Evolutionary conservation across 2,329 filamentous ascomycete species (phyloP).

Genomic region (Aspergillus fumigatiaffinis): DNA sequence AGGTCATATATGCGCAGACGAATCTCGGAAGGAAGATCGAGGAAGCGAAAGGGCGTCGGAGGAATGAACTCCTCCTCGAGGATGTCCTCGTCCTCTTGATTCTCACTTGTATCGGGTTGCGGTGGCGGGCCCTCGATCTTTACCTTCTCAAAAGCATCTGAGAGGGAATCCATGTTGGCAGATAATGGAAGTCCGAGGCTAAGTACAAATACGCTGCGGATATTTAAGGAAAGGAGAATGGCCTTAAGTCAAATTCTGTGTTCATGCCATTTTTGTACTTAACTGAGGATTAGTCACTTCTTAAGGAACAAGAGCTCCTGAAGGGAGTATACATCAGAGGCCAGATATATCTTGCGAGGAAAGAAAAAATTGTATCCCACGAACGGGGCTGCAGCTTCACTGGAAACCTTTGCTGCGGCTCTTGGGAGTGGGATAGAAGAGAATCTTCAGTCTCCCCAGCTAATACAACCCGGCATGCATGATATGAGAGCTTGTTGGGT

Average conservation of each 20-base stretch:
- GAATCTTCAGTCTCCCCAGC: slow-evolving; percentile 45
- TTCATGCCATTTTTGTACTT: slow-evolving; percentile 25
- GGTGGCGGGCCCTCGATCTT: slow-evolving; percentile 19
- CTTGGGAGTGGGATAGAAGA: slow-evolving; percentile 46
- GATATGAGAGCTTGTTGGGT: slow-evolving; percentile 46
- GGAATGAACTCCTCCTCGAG: slow-evolving; percentile 14
- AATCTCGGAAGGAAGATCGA: slow-evolving; percentile 52
- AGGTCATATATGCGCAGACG: slow-evolving; percentile 48
- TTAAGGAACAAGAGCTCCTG: slow-evolving; percentile 5
- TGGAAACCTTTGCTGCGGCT: slow-evolving; percentile 45
- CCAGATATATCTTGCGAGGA: slow-evolving; percentile 9
- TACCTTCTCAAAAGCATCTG: slow-evolving; percentile 21
- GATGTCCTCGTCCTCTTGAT: slow-evolving; percentile 15
- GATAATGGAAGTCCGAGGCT: not conserved
- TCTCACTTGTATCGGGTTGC: slow-evolving; percentile 4
- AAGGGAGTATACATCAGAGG: slow-evolving; percentile 10
- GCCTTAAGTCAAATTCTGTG: slow-evolving; percentile 5
- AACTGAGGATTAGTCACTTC: slow-evolving; percentile 14
- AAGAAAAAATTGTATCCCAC: slow-evolving; percentile 40
- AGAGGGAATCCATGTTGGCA: slow-evolving; percentile 17
- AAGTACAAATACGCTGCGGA: not conserved
- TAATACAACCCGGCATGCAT: slow-evolving; percentile 59
- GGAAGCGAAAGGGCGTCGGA: slow-evolving; percentile 45
- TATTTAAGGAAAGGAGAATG: slow-evolving; percentile 12
- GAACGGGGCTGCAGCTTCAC: slow-evolving; percentile 48